Percentiles rank a stretch among this genome's conserved stretches.
These are phyloP conservation scores for Colletotrichum nymphaeae DNA, from an alignment of 2,329 filamentous ascomycete species.

Conservation along the genomic window DNA sequence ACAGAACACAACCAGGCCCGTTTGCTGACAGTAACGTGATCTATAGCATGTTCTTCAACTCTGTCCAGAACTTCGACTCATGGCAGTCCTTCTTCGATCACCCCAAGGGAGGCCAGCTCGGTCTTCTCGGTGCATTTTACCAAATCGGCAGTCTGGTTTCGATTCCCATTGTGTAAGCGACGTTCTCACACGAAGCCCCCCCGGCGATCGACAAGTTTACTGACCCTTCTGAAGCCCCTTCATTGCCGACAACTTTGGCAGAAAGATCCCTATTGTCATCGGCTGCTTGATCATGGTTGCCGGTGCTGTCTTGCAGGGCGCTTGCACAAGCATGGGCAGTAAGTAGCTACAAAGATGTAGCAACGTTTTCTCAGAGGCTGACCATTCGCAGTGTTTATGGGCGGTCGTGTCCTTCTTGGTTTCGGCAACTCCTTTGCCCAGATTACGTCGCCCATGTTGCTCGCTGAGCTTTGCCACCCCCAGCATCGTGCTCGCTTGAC, in stretches of 20 bases:
- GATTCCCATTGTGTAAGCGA: slow-evolving; percentile 65
- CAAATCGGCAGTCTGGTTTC: slow-evolving; percentile 68
- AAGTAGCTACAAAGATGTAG: slow-evolving; percentile 19
- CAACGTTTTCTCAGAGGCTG: not conserved
- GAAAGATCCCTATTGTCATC: slow-evolving; percentile 63
- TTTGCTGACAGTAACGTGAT: slow-evolving; percentile 15
- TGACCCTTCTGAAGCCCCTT: slow-evolving; percentile 49
- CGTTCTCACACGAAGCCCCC: not conserved
- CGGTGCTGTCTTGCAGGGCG: slow-evolving; percentile 67
- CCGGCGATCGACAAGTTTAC: not conserved
- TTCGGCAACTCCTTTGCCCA: slow-evolving; percentile 67
- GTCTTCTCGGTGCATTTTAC: slow-evolving; percentile 69
- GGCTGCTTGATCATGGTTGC: slow-evolving; percentile 66
- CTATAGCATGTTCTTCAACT: slow-evolving; percentile 56
- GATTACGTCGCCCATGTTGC: slow-evolving; percentile 62
- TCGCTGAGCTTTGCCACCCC: slow-evolving; percentile 65
- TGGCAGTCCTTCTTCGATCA: slow-evolving; percentile 61
- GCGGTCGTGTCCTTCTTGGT: slow-evolving; percentile 66
- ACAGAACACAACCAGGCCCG: not conserved
- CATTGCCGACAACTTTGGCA: slow-evolving; percentile 65
- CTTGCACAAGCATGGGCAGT: slow-evolving; percentile 54
- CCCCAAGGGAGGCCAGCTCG: slow-evolving; percentile 56
- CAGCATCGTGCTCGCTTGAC: slow-evolving; percentile 61
- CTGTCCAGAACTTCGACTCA: slow-evolving; percentile 54
- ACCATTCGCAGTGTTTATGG: slow-evolving; percentile 51